A percentile compares a stretch with the other conserved stretches of the same genome.
phyloP scores from a whole-genome alignment of 768 basidiomycete species.

The Gymnopilus junonius region DNA sequence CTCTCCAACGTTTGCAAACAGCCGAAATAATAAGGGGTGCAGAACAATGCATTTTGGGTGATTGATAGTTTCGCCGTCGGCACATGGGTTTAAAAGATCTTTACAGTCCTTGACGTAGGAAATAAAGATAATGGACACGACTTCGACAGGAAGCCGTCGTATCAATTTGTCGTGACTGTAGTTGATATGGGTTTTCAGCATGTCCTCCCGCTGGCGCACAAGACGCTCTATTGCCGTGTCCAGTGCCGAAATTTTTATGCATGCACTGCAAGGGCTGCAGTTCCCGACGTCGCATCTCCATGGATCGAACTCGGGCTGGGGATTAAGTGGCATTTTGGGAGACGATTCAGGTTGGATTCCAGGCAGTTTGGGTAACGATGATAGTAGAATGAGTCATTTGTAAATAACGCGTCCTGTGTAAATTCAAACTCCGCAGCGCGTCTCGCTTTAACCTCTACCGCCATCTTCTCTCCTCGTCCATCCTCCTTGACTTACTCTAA shows the following conservation, averaged over 20 bases:
- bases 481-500: slow-evolving; percentile 22
- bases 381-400: background rate
- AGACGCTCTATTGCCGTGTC: background rate
- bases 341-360: background rate
- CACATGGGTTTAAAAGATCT: no score
- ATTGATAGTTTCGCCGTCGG: no score
- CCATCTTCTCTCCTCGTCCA: slow-evolving; percentile 15
- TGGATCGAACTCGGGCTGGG: background rate
- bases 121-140: background rate
- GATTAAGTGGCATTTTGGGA: background rate
- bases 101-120: background rate
- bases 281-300: background rate
- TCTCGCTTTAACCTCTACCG: slow-evolving; percentile 28
- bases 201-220: background rate
- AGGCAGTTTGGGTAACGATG: background rate
- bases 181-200: background rate
- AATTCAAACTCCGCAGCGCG: slow-evolving; percentile 52
- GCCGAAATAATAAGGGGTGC: background rate
- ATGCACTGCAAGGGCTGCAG: background rate
- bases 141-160: background rate
- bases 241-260: background rate
- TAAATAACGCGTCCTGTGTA: slow-evolving; percentile 34
- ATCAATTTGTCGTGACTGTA: background rate
- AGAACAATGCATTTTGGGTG: no score
- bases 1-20: background rate